Evolutionary conservation across 2,329 filamentous ascomycete genomes (phyloP).

Genomic region (Colletotrichum abscissum): DNA sequence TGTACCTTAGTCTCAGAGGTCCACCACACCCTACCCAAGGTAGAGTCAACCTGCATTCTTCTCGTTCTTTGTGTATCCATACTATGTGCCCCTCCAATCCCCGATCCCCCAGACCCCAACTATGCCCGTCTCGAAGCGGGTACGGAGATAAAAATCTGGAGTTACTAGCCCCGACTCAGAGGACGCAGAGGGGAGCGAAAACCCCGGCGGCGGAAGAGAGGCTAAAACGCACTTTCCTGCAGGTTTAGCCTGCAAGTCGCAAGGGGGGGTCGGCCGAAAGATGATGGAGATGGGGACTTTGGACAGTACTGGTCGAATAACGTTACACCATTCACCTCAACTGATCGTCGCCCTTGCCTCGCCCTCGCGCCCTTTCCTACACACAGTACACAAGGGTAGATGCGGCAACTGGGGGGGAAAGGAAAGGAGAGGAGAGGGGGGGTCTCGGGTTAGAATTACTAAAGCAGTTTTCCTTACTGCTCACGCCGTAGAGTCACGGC

Average conservation of each 20-base stretch:
- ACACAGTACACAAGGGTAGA: constrained; percentile 17
- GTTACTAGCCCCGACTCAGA: background rate
- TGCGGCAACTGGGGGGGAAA: constrained; percentile 14
- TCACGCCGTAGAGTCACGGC: background rate
- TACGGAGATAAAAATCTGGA: constrained; percentile 3
- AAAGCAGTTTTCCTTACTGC: background rate
- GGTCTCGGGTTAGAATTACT: background rate
- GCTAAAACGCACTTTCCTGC: background rate
- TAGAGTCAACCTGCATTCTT: background rate
- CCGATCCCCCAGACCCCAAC: background rate
- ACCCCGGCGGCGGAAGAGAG: background rate
- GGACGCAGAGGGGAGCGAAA: background rate
- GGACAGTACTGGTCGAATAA: constrained; percentile 8
- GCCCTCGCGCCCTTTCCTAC: background rate
- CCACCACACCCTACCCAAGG: background rate
- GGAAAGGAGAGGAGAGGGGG: background rate
- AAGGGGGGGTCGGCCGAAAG: background rate
- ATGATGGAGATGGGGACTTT: background rate
- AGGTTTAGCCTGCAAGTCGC: background rate
- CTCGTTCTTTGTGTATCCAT: background rate
- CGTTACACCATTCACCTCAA: constrained; percentile 3
- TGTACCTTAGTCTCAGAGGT: background rate
- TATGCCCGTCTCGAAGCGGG: background rate
- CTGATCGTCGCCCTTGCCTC: constrained; percentile 15
- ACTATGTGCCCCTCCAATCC: background rate